These are phyloP conservation scores for Cordyceps javanica DNA, from an alignment of 2,329 filamentous ascomycete species.

Conservation along the genomic window DNA sequence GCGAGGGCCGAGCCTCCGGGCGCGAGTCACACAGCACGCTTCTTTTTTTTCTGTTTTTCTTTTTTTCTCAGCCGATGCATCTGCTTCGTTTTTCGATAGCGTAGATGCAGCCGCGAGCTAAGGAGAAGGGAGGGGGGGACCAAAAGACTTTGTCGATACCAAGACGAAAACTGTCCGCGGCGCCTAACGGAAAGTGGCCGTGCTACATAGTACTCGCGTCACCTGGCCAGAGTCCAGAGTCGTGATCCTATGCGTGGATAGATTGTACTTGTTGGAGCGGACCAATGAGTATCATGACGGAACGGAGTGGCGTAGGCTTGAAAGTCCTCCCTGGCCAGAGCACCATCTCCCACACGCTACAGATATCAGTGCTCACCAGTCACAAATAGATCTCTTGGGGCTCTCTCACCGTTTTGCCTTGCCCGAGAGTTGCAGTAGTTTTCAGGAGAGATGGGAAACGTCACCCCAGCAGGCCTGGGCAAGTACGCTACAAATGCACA, in stretches of 20 bases:
- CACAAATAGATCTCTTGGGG: background rate
- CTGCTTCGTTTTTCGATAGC: background rate
- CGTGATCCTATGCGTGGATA: too few relatives aligned
- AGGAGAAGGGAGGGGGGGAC: background rate
- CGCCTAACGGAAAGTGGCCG: too few relatives aligned
- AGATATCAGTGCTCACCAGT: too few relatives aligned
- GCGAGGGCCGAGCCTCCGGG: background rate
- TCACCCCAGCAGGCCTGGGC: background rate
- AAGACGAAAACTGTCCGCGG: too few relatives aligned
- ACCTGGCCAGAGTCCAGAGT: too few relatives aligned
- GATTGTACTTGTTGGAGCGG: too few relatives aligned
- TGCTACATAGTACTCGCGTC: too few relatives aligned
- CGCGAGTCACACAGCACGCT: background rate
- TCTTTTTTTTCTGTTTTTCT: background rate
- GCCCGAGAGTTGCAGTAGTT: background rate
- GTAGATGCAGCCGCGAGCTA: background rate
- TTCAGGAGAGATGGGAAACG: background rate
- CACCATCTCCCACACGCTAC: too few relatives aligned
- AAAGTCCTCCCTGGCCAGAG: too few relatives aligned
- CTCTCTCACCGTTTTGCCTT: conserved; percentile 1
- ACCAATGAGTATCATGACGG: too few relatives aligned
- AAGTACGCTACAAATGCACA: background rate
- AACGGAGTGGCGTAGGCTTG: too few relatives aligned
- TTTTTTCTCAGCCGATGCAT: background rate
- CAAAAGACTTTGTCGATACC: too few relatives aligned